Base-by-base conservation (phyloP, 805 yeast genomes). In the Yarrowia divulgata region DNA sequence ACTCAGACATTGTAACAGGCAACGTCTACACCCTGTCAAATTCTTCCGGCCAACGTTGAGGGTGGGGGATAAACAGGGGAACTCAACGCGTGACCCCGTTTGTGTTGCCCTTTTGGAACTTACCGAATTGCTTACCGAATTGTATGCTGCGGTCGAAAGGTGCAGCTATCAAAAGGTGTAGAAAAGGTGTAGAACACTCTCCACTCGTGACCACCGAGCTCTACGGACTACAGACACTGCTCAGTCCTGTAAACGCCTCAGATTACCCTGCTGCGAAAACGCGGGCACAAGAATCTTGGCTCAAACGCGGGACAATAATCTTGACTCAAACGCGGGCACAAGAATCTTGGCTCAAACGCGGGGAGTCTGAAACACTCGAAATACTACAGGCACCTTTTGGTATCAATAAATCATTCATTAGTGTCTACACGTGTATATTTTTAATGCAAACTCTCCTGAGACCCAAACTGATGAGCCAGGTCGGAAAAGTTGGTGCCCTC, bases 361-460 rank as follows among this genome's bases (percentile, higher is more conserved):
- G 48, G 48, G 48, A 39, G 40, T 39, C 29, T 46, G 50, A 46
- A 34, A 46, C 54, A 49, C 8, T 10, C n/a, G 14, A 14, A 46
- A 23, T 23, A 2, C 32, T n/a, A 49, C 54, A 13, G 29, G 29
- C 50, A 1, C 34, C 18, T 45, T n/a, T 29, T 45, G 3, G 18
- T 40, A 42, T 18, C 19, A 43, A 60, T 60, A 60, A 60, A 60
- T 60, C 66, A 60, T 60, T 57, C 45, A 60, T 60, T 60, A 60
- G 52, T 32, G 52, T 60, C 50, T 57, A 57, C 63, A 29, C 63
- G 66, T 60, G 52, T 18, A 60, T 60, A 60, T 34, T 60, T 19
- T 60, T 45, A 60, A 60, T 60, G 66, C 66, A 60, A 60, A 45
- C 42, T 60, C 52, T 60, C 66, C 52, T 60, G 66, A 14, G 66